Base-by-base conservation (phyloP, 306 rosid genomes). In the Quercus glauca region DNA sequence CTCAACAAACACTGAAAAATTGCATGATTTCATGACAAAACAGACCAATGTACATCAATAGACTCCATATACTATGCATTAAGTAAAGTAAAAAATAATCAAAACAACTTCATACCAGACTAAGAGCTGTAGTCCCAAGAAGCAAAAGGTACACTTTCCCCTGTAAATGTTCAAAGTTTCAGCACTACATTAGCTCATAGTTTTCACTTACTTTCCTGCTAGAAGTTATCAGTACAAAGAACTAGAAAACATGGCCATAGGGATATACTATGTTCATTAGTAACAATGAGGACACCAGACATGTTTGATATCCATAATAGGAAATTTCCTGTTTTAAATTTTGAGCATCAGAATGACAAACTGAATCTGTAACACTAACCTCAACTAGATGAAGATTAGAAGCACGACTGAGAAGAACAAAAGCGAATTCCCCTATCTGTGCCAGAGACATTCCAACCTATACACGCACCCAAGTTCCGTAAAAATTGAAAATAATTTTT, bases 371-470 rank as follows among this genome's bases (percentile, higher is more conserved):
- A 61, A 86, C 57, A 71, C 89, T 83, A 65, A 88, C 99, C 98
- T 96, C 97, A 51, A 96, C 98, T 84, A 96, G 90, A 91, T 93
- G 99, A 88, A 96, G 92, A 92, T 93, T 93, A 43, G 98, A 96
- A 71, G 98, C 99, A 64, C 99, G 98, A 37, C 98, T 96, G 68
- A 96, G 94, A 90, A 96, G 96, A 84, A 96, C 99, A 78, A 96
- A 96, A 70, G 99, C 85, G 83, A 93, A 96, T 75, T 96, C 99
- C 76, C 99, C 99, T 15, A 93, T 96, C 85, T 96, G 99, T 69
- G 98, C 97, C 23, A 96, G 83, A 79, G 99, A 91, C 97, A 91
- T 91, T 81, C 98, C 98, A 75, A 96, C 99, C 99, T 91, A 90
- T 91, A 80, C 80, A 91, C 79, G 86, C 79, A 92, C 76, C 87